Percentiles rank a stretch among this genome's conserved stretches.
These are phyloP conservation scores for Cystobasidium tubakii DNA, from an alignment of 768 basidiomycete genomes.

Conservation along the genomic window DNA sequence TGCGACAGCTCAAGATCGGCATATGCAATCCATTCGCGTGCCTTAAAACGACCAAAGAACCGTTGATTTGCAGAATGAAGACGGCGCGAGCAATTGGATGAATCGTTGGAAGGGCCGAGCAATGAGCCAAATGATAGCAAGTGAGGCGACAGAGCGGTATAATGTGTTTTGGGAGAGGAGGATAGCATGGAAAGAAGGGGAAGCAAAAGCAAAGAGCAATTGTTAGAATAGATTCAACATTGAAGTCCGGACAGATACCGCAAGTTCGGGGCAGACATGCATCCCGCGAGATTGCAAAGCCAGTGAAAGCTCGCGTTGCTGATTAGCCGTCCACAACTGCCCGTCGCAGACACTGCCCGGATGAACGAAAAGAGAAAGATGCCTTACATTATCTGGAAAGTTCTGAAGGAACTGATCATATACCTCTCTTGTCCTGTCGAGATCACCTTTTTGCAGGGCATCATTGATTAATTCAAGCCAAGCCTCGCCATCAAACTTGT, in stretches of 20 bases:
- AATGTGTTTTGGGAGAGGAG: neutral
- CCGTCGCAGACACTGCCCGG: neutral
- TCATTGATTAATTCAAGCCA: conserved; percentile 72
- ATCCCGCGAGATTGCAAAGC: neutral
- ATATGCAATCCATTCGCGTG: conserved; percentile 42
- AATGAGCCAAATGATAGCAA: neutral
- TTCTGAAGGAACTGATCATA: conserved; percentile 76
- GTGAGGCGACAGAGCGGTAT: neutral
- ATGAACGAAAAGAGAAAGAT: neutral
- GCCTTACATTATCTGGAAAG: conserved; percentile 86
- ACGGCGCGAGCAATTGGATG: neutral
- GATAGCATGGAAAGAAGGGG: neutral
- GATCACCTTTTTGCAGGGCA: conserved; percentile 69
- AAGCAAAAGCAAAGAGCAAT: conserved; percentile 2
- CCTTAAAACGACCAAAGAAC: conserved; percentile 45
- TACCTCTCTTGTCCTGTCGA: conserved; percentile 69
- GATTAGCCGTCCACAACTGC: neutral
- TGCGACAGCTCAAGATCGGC: conserved; percentile 51
- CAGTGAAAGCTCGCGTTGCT: neutral
- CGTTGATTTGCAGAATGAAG: conserved; percentile 42
- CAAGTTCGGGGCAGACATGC: no score
- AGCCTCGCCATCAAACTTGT: conserved; percentile 67
- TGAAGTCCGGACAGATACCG: neutral
- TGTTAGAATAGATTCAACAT: neutral
- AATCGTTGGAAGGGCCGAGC: neutral